These are phyloP conservation scores for Dovyalis caffra DNA, from an alignment of 345 rosid genomes.

Conservation along the genomic window DNA sequence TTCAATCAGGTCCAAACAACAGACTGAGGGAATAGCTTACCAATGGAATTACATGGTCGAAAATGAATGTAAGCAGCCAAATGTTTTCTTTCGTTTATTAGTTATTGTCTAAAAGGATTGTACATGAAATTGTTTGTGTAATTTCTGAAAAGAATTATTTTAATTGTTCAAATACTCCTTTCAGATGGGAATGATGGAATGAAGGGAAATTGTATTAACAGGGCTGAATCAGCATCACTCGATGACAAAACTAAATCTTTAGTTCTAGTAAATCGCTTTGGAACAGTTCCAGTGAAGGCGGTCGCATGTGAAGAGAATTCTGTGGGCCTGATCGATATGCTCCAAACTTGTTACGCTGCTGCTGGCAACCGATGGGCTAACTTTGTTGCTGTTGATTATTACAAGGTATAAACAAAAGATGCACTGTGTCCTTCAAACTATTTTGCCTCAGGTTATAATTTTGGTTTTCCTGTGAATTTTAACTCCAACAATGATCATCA, in stretches of 20 bases:
- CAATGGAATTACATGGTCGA: conserved; percentile 63
- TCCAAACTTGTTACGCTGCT: conserved; percentile 41
- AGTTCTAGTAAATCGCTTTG: conserved; percentile 48
- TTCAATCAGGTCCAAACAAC: conserved; percentile 44
- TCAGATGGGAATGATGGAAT: conserved; percentile 46
- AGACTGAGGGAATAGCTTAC: conserved; percentile 54
- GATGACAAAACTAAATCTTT: conserved; percentile 47
- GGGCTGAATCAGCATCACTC: conserved; percentile 42
- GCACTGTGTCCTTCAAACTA: too few species aligned
- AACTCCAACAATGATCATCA: background rate
- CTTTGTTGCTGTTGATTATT: conserved; percentile 52
- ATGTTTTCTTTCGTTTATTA: too few species aligned
- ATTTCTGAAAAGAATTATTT: too few species aligned
- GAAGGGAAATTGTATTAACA: conserved; percentile 35
- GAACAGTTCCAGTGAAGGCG: conserved; percentile 30
- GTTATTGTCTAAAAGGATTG: background rate
- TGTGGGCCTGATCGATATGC: conserved; percentile 23
- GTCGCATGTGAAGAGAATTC: conserved; percentile 48
- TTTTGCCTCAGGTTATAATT: too few species aligned
- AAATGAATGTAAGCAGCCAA: conserved; percentile 48
- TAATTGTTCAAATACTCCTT: background rate
- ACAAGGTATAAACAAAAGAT: conserved; percentile 31
- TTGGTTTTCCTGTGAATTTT: background rate
- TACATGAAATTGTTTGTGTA: too few species aligned
- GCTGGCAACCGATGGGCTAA: conserved; percentile 59